These are phyloP conservation scores for Paspalum vaginatum DNA, from an alignment of 176 grass and related monocot genomes.

Conservation along the genomic window DNA sequence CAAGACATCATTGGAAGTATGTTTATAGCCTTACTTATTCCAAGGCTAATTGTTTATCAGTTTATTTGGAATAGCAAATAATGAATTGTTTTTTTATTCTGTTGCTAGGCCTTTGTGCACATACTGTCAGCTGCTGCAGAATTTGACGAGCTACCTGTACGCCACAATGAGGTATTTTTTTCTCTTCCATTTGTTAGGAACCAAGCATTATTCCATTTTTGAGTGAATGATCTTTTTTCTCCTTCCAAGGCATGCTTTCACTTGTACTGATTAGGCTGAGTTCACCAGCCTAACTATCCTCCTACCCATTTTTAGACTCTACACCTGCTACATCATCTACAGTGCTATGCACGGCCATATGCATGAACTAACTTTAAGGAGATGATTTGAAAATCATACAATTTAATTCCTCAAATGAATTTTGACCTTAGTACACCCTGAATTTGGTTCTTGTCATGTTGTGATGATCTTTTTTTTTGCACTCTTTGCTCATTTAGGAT, in stretches of 20 bases:
- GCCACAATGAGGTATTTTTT: slow-evolving; percentile 86
- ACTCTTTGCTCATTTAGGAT: slow-evolving; percentile 65
- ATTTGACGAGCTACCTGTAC: slow-evolving; percentile 96
- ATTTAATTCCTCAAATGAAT: slow-evolving; percentile 12
- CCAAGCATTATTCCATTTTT: neutral
- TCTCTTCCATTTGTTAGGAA: slow-evolving; percentile 15
- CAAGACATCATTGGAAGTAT: slow-evolving; percentile 84
- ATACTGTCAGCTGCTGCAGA: slow-evolving; percentile 87
- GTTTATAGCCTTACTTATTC: slow-evolving; percentile 35
- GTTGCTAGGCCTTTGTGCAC: slow-evolving; percentile 75
- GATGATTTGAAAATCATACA: too few relatives aligned
- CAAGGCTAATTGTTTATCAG: slow-evolving; percentile 20
- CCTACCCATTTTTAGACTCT: too few relatives aligned
- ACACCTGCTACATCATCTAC: too few relatives aligned
- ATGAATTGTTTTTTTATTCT: slow-evolving; percentile 28
- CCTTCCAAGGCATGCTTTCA: too few relatives aligned
- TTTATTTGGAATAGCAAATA: slow-evolving; percentile 36
- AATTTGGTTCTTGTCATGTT: slow-evolving; percentile 21
- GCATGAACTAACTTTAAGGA: too few relatives aligned
- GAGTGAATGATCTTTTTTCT: too few relatives aligned
- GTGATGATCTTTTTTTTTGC: slow-evolving; percentile 34
- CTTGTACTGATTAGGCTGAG: too few relatives aligned
- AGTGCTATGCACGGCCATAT: too few relatives aligned
- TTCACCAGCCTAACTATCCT: too few relatives aligned
- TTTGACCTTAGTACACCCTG: slow-evolving; percentile 25